phyloP scores from a whole-genome alignment of 371 early-diverging fungal genomes.

The Lichtheimia ornata region DNA sequence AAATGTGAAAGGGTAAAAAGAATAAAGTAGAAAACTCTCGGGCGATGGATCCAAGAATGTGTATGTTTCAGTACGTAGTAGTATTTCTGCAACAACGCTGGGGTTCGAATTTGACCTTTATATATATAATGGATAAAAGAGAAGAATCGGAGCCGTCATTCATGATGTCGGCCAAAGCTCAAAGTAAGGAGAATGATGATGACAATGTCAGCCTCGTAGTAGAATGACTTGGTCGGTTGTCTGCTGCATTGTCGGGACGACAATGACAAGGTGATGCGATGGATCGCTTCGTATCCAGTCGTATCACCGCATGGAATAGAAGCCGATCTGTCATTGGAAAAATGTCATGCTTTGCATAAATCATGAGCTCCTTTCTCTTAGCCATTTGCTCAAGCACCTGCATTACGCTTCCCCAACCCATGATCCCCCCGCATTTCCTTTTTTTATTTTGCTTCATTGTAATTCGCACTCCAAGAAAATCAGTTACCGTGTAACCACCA shows the following conservation, averaged over 20 bases:
- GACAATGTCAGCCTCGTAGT: background rate
- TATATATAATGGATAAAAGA: too few species aligned
- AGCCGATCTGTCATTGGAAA: background rate
- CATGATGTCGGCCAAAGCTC: conserved; percentile 1
- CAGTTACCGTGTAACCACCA: too few species aligned
- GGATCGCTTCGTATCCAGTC: background rate
- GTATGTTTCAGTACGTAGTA: too few species aligned
- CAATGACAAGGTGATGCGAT: background rate
- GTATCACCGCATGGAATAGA: background rate
- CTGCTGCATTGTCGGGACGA: background rate
- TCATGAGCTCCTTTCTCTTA: background rate
- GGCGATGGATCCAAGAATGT: too few species aligned
- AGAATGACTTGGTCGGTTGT: background rate
- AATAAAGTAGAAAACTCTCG: conserved; percentile 1
- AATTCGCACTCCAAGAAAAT: too few species aligned
- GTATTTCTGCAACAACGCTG: too few species aligned
- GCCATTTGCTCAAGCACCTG: background rate
- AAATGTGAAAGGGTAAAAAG: conserved; percentile 5
- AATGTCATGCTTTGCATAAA: conserved; percentile 6
- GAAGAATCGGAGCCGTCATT: background rate
- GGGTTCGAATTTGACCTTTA: too few species aligned
- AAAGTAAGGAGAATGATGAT: conserved; percentile 1
- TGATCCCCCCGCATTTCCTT: too few species aligned
- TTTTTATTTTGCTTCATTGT: too few species aligned
- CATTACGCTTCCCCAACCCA: too few species aligned